phyloP scores from a whole-genome alignment of 306 rosid species.

The Vigna unguiculata region DNA sequence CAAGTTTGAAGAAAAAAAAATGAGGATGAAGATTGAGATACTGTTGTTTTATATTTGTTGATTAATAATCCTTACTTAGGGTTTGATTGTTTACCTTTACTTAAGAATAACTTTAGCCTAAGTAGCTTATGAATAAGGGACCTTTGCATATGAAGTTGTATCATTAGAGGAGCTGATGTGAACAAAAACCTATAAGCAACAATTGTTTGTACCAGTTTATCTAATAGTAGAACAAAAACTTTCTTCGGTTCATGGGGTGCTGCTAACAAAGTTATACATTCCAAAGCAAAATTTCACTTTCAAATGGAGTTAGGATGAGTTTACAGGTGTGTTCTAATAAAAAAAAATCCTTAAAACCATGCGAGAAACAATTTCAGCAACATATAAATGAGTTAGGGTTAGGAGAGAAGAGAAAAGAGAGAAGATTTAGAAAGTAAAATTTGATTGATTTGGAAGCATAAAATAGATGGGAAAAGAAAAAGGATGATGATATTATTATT shows the following conservation, averaged over 20 bases:
- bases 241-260: background rate
- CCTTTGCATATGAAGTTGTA: slow-evolving; percentile 12
- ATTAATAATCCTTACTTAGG: slow-evolving; percentile 37
- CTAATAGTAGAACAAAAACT: background rate
- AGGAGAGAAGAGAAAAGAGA: too few species aligned
- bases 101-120: slow-evolving; percentile 1
- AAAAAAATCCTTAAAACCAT: too few species aligned
- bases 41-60: slow-evolving; percentile 48
- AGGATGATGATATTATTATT: too few species aligned
- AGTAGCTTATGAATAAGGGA: slow-evolving; percentile 10
- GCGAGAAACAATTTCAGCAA: too few species aligned
- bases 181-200: background rate
- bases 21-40: slow-evolving; percentile 50
- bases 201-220: background rate
- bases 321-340: too few species aligned
- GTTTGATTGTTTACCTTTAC: slow-evolving; percentile 20
- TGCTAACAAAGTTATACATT: too few species aligned
- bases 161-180: background rate
- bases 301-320: too few species aligned
- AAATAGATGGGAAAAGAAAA: too few species aligned
- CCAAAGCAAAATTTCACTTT: too few species aligned
- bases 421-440: too few species aligned
- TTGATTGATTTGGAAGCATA: too few species aligned
- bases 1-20: slow-evolving; percentile 40
- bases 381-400: too few species aligned